Evolutionary conservation across 2,329 filamentous ascomycete genomes (phyloP).

Genomic region (Colletotrichum trifolii): DNA sequence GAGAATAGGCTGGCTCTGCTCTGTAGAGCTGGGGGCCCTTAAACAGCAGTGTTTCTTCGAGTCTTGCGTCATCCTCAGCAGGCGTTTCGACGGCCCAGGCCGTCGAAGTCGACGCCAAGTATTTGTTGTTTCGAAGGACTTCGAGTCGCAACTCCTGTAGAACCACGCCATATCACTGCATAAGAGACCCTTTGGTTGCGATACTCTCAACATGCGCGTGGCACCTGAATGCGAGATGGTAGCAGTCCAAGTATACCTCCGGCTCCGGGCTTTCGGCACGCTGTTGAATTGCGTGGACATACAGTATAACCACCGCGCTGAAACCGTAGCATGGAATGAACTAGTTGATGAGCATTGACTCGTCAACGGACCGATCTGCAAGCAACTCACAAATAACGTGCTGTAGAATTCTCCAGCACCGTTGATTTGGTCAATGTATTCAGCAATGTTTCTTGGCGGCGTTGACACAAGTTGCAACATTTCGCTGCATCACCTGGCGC

Average conservation of each 20-base stretch:
- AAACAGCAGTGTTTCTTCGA: neutral
- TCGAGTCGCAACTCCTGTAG: conserved; percentile 49
- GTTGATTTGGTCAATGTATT: conserved; percentile 51
- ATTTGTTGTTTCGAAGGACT: conserved; percentile 40
- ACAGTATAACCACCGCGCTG: conserved; percentile 55
- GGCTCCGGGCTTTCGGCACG: conserved; percentile 41
- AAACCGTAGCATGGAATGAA: conserved; percentile 57
- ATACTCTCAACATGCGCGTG: conserved; percentile 51
- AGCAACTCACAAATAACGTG: conserved; percentile 51
- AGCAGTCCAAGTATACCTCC: conserved; percentile 43
- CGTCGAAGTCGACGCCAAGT: conserved; percentile 28
- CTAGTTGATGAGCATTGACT: conserved; percentile 29
- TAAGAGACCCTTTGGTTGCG: conserved; percentile 51
- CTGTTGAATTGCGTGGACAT: conserved; percentile 55
- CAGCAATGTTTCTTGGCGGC: conserved; percentile 52
- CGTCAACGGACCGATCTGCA: neutral
- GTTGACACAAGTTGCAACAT: conserved; percentile 46
- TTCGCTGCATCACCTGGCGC: conserved; percentile 35
- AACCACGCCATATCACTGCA: conserved; percentile 53
- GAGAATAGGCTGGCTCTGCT: neutral
- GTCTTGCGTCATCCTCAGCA: neutral
- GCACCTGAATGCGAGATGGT: conserved; percentile 51
- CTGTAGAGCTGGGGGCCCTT: neutral
- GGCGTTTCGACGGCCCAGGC: neutral
- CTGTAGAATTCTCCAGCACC: conserved; percentile 48